Conservation (phyloP, 306 rosid species). For the barrel medic (Medicago truncatula) region DNA sequence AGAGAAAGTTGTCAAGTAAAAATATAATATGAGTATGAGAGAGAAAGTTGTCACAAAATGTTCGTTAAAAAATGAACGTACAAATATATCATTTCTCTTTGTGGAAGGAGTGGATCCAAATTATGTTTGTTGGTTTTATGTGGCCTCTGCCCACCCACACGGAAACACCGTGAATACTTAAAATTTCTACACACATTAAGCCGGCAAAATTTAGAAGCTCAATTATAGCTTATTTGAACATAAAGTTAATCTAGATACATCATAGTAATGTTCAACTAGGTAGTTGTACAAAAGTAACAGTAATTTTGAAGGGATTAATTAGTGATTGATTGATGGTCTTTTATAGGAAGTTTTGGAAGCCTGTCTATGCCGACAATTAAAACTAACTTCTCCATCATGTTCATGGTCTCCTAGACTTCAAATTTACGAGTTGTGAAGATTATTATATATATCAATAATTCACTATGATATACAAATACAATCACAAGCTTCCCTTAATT, state of each 20-base stretch:
- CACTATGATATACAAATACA: slow-evolving; percentile 40
- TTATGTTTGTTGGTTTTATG: no score
- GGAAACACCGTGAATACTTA: no score
- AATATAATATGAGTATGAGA: no score
- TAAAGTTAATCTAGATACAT: slow-evolving; percentile 54
- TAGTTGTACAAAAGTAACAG: slow-evolving; percentile 49
- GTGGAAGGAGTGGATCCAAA: no score
- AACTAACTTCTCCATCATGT: slow-evolving; percentile 51
- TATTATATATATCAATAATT: slow-evolving; percentile 54
- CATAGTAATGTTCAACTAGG: slow-evolving; percentile 42
- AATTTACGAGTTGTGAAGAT: slow-evolving; percentile 71
- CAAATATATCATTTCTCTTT: no score
- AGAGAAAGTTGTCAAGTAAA: no score
- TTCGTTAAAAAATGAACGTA: no score
- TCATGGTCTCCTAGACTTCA: slow-evolving; percentile 67
- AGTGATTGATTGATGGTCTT: slow-evolving; percentile 64
- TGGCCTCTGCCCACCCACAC: no score
- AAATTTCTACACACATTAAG: no score
- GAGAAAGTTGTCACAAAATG: no score
- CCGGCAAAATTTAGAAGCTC: no score
- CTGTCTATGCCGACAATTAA: slow-evolving; percentile 48
- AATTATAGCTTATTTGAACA: slow-evolving; percentile 34
- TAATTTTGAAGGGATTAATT: slow-evolving; percentile 65
- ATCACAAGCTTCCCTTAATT: slow-evolving; percentile 48
- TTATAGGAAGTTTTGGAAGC: slow-evolving; percentile 55